These are phyloP conservation scores for Aspergillus sp. DNA, from an alignment of 2,329 filamentous ascomycete species.

Conservation along the genomic window DNA sequence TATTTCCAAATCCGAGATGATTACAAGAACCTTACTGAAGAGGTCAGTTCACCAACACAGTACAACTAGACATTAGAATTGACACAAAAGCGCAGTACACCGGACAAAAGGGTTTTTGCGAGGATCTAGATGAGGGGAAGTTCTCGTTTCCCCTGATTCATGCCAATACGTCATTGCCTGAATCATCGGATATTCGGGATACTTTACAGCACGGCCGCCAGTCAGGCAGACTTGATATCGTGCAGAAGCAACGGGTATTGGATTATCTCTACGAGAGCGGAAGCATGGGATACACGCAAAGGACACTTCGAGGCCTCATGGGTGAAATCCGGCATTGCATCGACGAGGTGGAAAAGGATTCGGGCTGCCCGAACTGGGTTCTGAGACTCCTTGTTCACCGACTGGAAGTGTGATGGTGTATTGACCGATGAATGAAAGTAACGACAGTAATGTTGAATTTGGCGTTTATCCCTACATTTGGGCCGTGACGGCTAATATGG, in stretches of 20 bases:
- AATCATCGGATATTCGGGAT: not conserved
- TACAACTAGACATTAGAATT: no score
- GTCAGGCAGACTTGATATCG: not conserved
- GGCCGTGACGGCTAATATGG: not conserved
- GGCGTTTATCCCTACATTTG: not conserved
- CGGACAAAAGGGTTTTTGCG: constrained; percentile 80
- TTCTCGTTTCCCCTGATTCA: constrained; percentile 91
- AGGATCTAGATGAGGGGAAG: constrained; percentile 64
- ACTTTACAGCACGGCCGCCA: constrained; percentile 1
- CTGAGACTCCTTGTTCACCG: constrained; percentile 6
- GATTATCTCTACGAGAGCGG: not conserved
- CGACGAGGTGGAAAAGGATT: constrained; percentile 1
- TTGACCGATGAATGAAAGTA: not conserved
- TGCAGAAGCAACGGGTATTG: constrained; percentile 6
- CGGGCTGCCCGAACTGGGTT: constrained; percentile 8
- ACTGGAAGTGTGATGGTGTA: not conserved
- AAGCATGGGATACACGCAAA: constrained; percentile 8
- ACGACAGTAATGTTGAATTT: not conserved
- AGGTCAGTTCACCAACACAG: constrained; percentile 1
- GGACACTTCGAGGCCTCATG: not conserved
- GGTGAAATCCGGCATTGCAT: constrained; percentile 1
- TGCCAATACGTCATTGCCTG: constrained; percentile 18
- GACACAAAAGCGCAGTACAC: constrained; percentile 60
- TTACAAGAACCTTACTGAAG: constrained; percentile 73
- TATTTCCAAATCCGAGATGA: constrained; percentile 56